Percentiles rank a stretch among this genome's conserved stretches.
phyloP scores from a whole-genome alignment of 1,284 basidiomycete genomes.

The Pulveroboletus sp. region DNA sequence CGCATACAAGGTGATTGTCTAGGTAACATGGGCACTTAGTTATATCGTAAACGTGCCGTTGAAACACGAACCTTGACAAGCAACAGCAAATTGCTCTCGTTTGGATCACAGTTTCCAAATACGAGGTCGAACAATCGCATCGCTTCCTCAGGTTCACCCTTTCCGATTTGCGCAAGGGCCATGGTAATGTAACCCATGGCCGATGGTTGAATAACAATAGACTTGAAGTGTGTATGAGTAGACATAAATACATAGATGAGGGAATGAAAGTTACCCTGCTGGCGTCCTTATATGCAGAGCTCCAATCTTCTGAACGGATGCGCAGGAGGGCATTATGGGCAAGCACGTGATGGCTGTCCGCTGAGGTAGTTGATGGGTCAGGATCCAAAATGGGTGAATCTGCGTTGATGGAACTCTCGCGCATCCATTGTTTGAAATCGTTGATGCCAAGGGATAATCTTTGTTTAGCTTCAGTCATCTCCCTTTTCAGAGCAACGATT shows the following conservation, averaged over 20 bases:
- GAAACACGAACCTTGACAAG: constrained; percentile 5
- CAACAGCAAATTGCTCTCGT: constrained; percentile 1
- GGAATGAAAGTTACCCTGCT: background rate
- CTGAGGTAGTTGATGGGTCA: background rate
- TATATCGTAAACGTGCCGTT: background rate
- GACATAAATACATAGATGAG: background rate
- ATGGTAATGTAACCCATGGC: background rate
- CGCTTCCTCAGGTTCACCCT: background rate
- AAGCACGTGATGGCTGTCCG: background rate
- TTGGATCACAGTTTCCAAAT: background rate
- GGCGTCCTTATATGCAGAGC: background rate
- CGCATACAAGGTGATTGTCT: background rate
- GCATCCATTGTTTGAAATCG: background rate
- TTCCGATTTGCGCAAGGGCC: background rate
- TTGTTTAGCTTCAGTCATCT: constrained; percentile 43
- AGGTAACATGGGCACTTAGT: background rate
- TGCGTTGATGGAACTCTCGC: background rate
- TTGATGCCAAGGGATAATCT: background rate
- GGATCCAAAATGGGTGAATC: background rate
- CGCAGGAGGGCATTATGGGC: background rate
- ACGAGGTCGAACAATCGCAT: background rate
- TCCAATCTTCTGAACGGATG: background rate
- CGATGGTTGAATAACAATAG: background rate
- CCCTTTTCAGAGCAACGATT: constrained; percentile 72
- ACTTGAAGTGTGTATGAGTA: background rate